Percentiles rank a stretch among this genome's conserved stretches.
Evolutionary conservation across 257 asterid species (phyloP).

Genomic region (Przewalskia tangutica): DNA sequence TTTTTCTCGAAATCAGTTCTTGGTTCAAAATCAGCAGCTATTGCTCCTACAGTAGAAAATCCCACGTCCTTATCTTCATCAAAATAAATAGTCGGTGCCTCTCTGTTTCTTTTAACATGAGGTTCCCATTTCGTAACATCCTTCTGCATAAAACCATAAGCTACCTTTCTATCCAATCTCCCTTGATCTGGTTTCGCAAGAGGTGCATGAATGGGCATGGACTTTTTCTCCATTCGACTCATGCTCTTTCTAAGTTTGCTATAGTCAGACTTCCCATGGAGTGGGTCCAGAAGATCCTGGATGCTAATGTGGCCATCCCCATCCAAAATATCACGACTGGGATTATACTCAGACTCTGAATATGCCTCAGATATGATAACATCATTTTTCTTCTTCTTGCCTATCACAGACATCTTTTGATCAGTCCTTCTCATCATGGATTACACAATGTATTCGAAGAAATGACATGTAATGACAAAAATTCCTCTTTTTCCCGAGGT

Average conservation of each 20-base stretch:
- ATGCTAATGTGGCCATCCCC: constrained; percentile 64
- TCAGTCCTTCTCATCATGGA: constrained; percentile 1
- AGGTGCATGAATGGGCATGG: constrained; percentile 52
- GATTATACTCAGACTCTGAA: constrained; percentile 88
- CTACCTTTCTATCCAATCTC: constrained; percentile 56
- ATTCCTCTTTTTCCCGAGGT: neutral
- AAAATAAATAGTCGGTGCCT: constrained; percentile 75
- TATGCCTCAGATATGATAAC: constrained; percentile 58
- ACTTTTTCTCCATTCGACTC: constrained; percentile 39
- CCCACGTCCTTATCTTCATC: constrained; percentile 57
- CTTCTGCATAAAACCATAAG: constrained; percentile 45
- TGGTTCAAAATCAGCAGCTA: constrained; percentile 86
- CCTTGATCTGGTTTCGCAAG: constrained; percentile 58
- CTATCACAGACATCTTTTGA: constrained; percentile 17
- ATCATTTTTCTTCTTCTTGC: constrained; percentile 43
- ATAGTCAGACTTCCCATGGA: constrained; percentile 46
- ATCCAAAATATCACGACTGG: constrained; percentile 58
- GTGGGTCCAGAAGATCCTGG: constrained; percentile 63
- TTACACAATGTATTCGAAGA: neutral
- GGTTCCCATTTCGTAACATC: constrained; percentile 82
- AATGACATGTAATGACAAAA: neutral
- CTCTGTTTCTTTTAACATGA: constrained; percentile 74
- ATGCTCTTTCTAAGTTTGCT: constrained; percentile 45
- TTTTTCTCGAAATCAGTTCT: constrained; percentile 84
- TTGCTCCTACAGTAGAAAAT: constrained; percentile 78